Evolutionary conservation across 495 filamentous ascomycete species (phyloP).

Genomic region (Annulohypoxylon moriforme): DNA sequence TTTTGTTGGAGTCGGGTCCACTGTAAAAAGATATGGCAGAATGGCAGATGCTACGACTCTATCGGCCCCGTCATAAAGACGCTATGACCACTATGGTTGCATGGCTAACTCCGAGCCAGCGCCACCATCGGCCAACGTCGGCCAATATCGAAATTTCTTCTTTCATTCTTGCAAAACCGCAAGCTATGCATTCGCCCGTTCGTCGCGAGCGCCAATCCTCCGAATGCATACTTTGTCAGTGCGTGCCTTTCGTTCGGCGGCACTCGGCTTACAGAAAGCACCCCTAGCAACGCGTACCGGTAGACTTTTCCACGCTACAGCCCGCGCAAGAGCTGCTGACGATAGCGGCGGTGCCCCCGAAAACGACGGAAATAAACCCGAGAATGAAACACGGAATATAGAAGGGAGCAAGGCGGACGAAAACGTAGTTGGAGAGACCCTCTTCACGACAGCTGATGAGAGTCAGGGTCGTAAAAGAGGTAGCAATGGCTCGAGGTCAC

Average conservation of each 20-base stretch:
- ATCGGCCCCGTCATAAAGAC: too few species aligned
- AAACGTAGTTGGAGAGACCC: constrained; percentile 37
- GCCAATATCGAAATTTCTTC: constrained; percentile 24
- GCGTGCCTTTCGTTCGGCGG: constrained; percentile 51
- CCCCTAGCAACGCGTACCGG: constrained; percentile 27
- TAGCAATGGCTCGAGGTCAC: constrained; percentile 53
- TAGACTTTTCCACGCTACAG: constrained; percentile 52
- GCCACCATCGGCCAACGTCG: constrained; percentile 4
- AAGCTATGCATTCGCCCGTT: constrained; percentile 48
- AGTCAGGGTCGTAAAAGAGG: constrained; percentile 39
- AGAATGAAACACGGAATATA: constrained; percentile 26
- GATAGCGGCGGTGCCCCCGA: constrained; percentile 31
- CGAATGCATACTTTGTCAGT: constrained; percentile 57
- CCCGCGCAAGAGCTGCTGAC: constrained; percentile 43
- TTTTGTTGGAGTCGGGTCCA: too few species aligned
- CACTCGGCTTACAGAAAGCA: constrained; percentile 49
- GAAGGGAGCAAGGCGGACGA: constrained; percentile 31
- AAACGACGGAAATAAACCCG: constrained; percentile 43
- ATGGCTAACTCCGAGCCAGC: constrained; percentile 14
- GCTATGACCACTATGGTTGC: constrained; percentile 36
- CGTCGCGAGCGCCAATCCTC: constrained; percentile 50
- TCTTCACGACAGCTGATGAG: constrained; percentile 26
- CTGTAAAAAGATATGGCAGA: too few species aligned
- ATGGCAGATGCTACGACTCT: too few species aligned
- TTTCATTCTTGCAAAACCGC: constrained; percentile 6